Percentiles rank a stretch among this genome's conserved stretches.
phyloP scores from a whole-genome alignment of 1,139 yeast species.

The Magnusiomyces clavatus region DNA sequence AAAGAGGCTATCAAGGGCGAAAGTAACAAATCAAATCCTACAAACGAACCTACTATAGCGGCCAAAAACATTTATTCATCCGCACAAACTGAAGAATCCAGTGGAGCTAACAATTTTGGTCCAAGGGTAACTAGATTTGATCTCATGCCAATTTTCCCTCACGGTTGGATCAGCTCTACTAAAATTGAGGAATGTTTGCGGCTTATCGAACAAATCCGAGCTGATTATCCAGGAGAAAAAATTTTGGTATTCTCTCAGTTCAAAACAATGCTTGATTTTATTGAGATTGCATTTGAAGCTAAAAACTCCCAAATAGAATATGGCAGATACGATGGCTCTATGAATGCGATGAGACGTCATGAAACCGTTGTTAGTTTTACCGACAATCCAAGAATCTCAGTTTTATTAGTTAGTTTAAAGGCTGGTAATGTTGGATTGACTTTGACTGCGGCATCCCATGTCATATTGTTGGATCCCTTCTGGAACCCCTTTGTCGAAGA shows the following conservation, averaged over 20 bases:
- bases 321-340: conserved; percentile 73
- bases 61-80: conserved; percentile 29
- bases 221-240: conserved; percentile 47
- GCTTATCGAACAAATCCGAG: conserved; percentile 38
- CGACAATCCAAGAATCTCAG: conserved; percentile 42
- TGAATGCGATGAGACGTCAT: conserved; percentile 62
- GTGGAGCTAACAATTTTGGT: not conserved
- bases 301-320: conserved; percentile 35
- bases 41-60: not conserved
- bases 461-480: conserved; percentile 83
- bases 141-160: conserved; percentile 22
- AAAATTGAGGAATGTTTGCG: conserved; percentile 47
- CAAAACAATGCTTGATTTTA: conserved; percentile 64
- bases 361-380: conserved; percentile 56
- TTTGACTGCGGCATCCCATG: conserved; percentile 87
- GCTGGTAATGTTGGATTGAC: conserved; percentile 95
- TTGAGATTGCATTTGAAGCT: conserved; percentile 49
- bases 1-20: not conserved
- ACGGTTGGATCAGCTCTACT: conserved; percentile 32
- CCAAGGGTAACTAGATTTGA: conserved; percentile 12
- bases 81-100: conserved; percentile 24
- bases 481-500: conserved; percentile 97
- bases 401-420: conserved; percentile 67
- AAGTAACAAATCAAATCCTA: not conserved
- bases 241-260: conserved; percentile 80